Conservation (phyloP, 2,329 filamentous ascomycete genomes). For the Blastomyces gilchristii region DNA sequence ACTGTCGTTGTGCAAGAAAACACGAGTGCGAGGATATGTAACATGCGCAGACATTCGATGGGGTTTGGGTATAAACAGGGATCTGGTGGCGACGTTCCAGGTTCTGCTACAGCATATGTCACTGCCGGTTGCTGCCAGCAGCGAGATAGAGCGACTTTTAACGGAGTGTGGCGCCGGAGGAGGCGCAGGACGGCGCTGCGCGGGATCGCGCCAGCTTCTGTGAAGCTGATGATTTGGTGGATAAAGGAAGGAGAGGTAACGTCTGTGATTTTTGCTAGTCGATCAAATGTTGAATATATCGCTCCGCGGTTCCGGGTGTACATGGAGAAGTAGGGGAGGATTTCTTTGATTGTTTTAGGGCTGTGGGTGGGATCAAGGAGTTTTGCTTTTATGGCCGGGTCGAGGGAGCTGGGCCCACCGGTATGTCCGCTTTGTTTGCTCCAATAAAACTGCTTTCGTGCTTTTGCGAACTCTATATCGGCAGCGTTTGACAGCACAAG, state of each 20-base stretch:
- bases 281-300: slow-evolving; percentile 21
- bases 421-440: not conserved
- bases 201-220: slow-evolving; percentile 19
- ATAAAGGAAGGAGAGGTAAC: slow-evolving; percentile 27
- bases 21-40: slow-evolving; percentile 38
- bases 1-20: slow-evolving; percentile 32
- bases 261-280: slow-evolving; percentile 25
- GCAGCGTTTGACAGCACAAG: slow-evolving; percentile 1
- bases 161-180: slow-evolving; percentile 28
- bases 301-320: not conserved
- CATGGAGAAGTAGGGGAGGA: slow-evolving; percentile 1
- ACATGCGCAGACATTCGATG: slow-evolving; percentile 31
- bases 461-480: slow-evolving; percentile 1
- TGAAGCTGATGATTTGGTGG: slow-evolving; percentile 23
- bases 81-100: slow-evolving; percentile 15
- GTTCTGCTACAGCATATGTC: slow-evolving; percentile 9
- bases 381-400: not conserved
- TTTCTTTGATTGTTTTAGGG: slow-evolving; percentile 1
- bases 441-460: not conserved
- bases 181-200: slow-evolving; percentile 24
- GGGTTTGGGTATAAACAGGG: slow-evolving; percentile 22
- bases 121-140: not conserved
- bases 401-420: not conserved
- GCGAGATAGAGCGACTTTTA: slow-evolving; percentile 28
- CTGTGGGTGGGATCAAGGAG: not conserved